Conservation (phyloP, 2,329 filamentous ascomycete genomes). For the Penicillium sp. region DNA sequence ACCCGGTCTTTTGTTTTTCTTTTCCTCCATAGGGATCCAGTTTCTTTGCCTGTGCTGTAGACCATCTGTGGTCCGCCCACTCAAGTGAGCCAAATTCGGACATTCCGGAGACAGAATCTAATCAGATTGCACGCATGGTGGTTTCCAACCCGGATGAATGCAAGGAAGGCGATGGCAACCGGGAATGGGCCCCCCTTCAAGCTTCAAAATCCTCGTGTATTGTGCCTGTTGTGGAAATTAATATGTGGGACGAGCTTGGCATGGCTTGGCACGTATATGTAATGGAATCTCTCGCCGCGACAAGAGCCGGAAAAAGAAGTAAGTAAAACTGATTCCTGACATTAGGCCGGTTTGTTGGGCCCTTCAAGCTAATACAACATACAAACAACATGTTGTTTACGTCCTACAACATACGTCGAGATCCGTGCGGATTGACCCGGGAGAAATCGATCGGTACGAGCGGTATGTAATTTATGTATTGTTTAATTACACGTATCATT, state of each 20-base stretch:
- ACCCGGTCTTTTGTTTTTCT: not conserved
- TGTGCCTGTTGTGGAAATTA: constrained; percentile 1
- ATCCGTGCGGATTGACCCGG: constrained; percentile 1
- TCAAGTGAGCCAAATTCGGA: not conserved
- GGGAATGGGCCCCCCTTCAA: not conserved
- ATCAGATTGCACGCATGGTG: constrained; percentile 6
- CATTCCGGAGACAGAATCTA: constrained; percentile 6
- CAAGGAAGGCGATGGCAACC: not conserved
- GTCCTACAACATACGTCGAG: not conserved
- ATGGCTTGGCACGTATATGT: not conserved
- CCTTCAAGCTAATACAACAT: not conserved
- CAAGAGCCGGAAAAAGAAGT: not conserved
- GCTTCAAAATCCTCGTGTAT: constrained; percentile 1
- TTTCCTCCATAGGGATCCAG: not conserved
- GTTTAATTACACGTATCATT: not conserved
- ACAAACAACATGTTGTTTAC: not conserved
- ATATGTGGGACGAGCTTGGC: not conserved
- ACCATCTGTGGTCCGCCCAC: constrained; percentile 1
- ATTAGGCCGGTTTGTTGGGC: not conserved
- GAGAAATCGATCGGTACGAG: not conserved
- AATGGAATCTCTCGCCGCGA: not conserved
- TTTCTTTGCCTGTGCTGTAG: not conserved
- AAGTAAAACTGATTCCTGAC: not conserved
- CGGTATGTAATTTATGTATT: not conserved
- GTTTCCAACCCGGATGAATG: not conserved